Conservation (phyloP, 208 protist genomes). For the Acanthamoeba triangularis region DNA sequence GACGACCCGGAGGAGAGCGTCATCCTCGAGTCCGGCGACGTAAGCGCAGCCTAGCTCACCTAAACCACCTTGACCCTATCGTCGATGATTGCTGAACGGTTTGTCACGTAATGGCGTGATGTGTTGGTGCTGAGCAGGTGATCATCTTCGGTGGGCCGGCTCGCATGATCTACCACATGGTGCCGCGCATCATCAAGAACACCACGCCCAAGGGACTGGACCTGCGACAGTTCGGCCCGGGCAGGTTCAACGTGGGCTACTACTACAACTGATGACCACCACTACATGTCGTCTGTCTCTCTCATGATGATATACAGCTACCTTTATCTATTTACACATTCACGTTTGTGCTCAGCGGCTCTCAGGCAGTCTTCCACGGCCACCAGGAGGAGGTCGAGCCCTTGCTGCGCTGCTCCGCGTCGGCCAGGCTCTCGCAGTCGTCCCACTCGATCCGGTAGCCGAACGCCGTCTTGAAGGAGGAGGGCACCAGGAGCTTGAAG, state of each 20-base stretch:
- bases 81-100: not conserved
- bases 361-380: no score
- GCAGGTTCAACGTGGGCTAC: constrained; percentile 70
- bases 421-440: not conserved
- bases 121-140: not conserved
- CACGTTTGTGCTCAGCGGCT: no score
- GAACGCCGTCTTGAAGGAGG: not conserved
- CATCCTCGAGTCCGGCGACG: constrained; percentile 58
- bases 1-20: not conserved
- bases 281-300: no score
- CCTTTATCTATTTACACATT: no score
- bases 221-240: constrained; percentile 3
- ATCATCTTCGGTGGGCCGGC: constrained; percentile 44
- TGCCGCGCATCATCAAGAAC: constrained; percentile 33
- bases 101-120: no score
- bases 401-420: not conserved
- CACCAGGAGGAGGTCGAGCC: not conserved
- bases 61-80: no score
- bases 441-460: constrained; percentile 65
- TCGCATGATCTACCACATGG: constrained; percentile 66
- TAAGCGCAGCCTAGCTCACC: not conserved
- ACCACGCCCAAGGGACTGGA: constrained; percentile 24
- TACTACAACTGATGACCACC: constrained; percentile 63
- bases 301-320: no score
- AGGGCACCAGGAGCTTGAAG: not conserved